These are phyloP conservation scores for Chamaecyparis obtusa DNA, from an alignment of 75 land plant species.

Conservation along the genomic window DNA sequence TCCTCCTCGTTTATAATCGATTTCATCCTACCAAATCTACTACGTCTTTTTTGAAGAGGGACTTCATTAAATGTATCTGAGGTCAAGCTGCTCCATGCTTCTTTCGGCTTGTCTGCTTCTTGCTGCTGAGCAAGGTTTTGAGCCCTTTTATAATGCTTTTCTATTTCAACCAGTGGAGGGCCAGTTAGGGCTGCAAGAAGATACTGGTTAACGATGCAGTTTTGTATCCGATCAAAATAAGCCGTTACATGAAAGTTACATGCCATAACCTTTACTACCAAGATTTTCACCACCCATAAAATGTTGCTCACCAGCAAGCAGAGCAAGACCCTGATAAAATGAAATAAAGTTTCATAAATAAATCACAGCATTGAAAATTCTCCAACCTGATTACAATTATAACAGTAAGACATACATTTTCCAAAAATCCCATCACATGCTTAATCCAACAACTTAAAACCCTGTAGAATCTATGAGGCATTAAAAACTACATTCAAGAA, in stretches of 20 bases:
- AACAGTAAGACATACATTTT: not conserved
- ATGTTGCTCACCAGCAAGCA: constrained; percentile 23
- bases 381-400: not conserved
- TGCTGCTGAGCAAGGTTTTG: not conserved
- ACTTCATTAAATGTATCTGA: not conserved
- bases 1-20: not conserved
- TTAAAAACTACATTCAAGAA: too few species aligned
- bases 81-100: not conserved
- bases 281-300: constrained; percentile 22
- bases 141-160: not conserved
- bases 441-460: not conserved
- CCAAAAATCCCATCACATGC: too few species aligned
- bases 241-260: constrained; percentile 20
- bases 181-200: constrained; percentile 23
- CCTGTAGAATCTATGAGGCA: not conserved
- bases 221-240: constrained; percentile 28
- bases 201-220: constrained; percentile 25
- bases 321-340: constrained; percentile 14
- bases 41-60: not conserved
- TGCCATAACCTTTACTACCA: constrained; percentile 21
- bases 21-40: not conserved
- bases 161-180: constrained; percentile 19
- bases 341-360: not conserved
- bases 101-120: not conserved
- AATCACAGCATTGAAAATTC: too few species aligned